Conservation (phyloP, 352 stramenopile species). For the Thalassiosira pacifica region DNA sequence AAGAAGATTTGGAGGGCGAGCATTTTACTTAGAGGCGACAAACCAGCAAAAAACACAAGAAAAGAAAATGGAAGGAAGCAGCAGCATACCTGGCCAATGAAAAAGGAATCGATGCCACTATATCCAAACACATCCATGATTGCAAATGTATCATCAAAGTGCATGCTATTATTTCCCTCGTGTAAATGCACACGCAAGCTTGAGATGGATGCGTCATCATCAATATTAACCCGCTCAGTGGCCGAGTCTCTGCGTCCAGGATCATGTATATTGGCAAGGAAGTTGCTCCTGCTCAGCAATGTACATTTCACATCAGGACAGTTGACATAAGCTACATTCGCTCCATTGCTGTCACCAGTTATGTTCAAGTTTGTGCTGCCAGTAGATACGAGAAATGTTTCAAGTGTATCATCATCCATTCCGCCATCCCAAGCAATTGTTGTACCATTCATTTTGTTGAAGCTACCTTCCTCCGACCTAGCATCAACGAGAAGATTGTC, state of each 20-base stretch:
- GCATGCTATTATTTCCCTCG: conserved; percentile 35
- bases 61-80: too few relatives aligned
- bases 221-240: conserved; percentile 26
- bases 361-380: conserved; percentile 44
- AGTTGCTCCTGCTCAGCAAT: conserved; percentile 51
- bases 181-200: conserved; percentile 14
- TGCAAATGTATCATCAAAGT: conserved; percentile 40
- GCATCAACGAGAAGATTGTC: conserved; percentile 30
- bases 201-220: conserved; percentile 7
- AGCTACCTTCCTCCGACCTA: neutral
- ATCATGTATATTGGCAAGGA: conserved; percentile 60
- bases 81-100: too few relatives aligned
- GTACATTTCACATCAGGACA: conserved; percentile 44
- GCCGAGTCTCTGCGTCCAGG: neutral
- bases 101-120: neutral
- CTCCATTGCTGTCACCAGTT: conserved; percentile 28
- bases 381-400: conserved; percentile 40
- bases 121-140: conserved; percentile 6
- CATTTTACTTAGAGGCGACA: too few relatives aligned
- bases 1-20: conserved; percentile 39
- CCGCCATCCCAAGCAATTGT: conserved; percentile 51
- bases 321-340: conserved; percentile 32
- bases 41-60: too few relatives aligned
- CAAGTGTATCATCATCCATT: conserved; percentile 24
- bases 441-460: conserved; percentile 48